These are phyloP conservation scores for Pseudogymnoascus sp. DNA, from an alignment of 2,329 filamentous ascomycete genomes.

Conservation along the genomic window DNA sequence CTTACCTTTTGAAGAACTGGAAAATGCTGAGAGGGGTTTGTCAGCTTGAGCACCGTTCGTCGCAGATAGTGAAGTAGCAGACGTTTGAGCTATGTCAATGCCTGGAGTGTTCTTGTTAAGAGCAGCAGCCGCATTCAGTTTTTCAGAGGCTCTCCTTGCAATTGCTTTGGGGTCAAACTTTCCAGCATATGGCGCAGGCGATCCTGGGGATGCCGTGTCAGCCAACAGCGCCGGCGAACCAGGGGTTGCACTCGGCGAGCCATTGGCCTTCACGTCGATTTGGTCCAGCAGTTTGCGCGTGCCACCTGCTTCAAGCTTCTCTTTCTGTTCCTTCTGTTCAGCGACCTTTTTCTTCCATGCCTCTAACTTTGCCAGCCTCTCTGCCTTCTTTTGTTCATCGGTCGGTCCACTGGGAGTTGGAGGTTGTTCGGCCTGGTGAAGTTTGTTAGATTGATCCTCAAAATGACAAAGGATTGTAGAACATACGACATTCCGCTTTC, in stretches of 20 bases:
- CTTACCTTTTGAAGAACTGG: conserved; percentile 34
- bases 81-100: conserved; percentile 37
- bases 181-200: conserved; percentile 56
- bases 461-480: not conserved
- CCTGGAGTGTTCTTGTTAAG: conserved; percentile 44
- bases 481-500: conserved; percentile 51
- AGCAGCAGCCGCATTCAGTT: conserved; percentile 45
- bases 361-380: conserved; percentile 72
- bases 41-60: conserved; percentile 34
- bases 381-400: conserved; percentile 70
- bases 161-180: conserved; percentile 86
- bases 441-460: conserved; percentile 13
- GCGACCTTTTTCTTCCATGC: conserved; percentile 86
- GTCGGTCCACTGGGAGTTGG: conserved; percentile 44
- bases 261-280: conserved; percentile 61
- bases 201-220: conserved; percentile 39
- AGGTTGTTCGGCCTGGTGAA: conserved; percentile 44
- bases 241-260: conserved; percentile 38
- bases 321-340: conserved; percentile 64
- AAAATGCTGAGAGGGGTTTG: conserved; percentile 33
- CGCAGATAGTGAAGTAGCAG: conserved; percentile 33
- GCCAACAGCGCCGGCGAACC: conserved; percentile 35
- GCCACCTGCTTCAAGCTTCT: conserved; percentile 56
- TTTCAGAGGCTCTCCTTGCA: conserved; percentile 63
- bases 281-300: conserved; percentile 61